A percentile compares a stretch with the other conserved stretches of the same genome.
Conservation (phyloP, 805 yeast genomes). For the Kockiozyma suomiensis region DNA sequence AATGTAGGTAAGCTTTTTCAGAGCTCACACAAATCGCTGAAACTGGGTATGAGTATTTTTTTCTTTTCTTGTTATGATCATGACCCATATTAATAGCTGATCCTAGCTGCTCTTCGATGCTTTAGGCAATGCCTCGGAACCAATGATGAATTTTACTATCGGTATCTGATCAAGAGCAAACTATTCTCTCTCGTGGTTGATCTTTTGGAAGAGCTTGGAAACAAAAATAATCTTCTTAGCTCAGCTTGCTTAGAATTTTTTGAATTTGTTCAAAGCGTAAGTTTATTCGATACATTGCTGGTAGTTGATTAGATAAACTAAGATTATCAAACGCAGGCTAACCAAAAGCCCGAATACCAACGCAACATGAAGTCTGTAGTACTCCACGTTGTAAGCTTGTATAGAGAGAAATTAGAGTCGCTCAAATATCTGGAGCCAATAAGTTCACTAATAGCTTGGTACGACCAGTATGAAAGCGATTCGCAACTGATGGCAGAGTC, state of each 20-base stretch:
- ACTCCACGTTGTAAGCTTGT: conserved; percentile 42
- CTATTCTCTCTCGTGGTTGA: conserved; percentile 54
- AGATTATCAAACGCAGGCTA: background rate
- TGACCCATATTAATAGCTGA: conserved; percentile 46
- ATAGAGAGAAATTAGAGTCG: conserved; percentile 40
- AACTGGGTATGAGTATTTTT: conserved; percentile 8
- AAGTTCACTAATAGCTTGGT: conserved; percentile 18
- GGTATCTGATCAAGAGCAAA: conserved; percentile 59
- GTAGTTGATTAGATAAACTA: background rate
- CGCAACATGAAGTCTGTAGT: conserved; percentile 40
- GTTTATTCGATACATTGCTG: conserved; percentile 5
- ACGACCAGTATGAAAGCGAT: conserved; percentile 15
- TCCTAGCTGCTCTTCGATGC: conserved; percentile 70
- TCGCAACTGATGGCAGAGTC: conserved; percentile 2
- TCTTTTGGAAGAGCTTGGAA: conserved; percentile 52
- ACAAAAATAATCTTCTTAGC: conserved; percentile 63
- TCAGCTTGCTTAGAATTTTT: conserved; percentile 76
- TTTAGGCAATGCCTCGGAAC: conserved; percentile 62
- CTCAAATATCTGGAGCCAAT: conserved; percentile 40
- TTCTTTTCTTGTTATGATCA: too few species aligned
- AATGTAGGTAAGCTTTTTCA: conserved; percentile 58
- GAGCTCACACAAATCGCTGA: conserved; percentile 44
- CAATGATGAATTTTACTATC: conserved; percentile 63
- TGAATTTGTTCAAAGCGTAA: conserved; percentile 47
- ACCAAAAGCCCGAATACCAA: conserved; percentile 26